These are phyloP conservation scores for Fraxinus angustifolia DNA, from an alignment of 305 asterid genomes.

Conservation along the genomic window DNA sequence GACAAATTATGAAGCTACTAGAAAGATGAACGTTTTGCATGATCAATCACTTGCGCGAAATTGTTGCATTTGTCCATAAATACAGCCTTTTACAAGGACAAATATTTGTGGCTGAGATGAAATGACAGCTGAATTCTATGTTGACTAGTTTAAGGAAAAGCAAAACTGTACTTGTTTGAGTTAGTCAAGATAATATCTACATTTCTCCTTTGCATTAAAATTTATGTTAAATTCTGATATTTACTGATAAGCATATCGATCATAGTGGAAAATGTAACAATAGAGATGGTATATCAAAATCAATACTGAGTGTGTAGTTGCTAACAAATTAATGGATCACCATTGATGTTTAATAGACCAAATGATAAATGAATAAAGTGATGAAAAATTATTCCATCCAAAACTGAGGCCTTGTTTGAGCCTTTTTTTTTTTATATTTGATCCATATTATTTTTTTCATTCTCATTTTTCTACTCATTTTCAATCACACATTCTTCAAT, in stretches of 20 bases:
- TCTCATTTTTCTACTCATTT: no score
- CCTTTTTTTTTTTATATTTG: no score
- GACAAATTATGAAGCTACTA: neutral
- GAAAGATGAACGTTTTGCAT: neutral
- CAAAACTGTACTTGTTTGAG: neutral
- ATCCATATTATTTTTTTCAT: no score
- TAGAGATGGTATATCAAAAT: neutral
- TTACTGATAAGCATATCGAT: neutral
- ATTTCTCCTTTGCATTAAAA: neutral
- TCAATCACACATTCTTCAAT: no score
- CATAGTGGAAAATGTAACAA: neutral
- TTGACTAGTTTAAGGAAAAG: conserved; percentile 1
- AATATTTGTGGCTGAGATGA: neutral
- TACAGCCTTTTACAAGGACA: neutral
- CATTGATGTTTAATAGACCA: neutral
- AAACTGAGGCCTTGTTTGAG: neutral
- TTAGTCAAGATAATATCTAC: neutral
- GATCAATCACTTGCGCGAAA: neutral
- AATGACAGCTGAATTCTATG: conserved; percentile 17
- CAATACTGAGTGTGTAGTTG: neutral
- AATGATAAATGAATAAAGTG: neutral
- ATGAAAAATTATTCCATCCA: neutral
- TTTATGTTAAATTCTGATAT: neutral
- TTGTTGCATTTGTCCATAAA: neutral
- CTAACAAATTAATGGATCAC: neutral